Percentiles rank a stretch among this genome's conserved stretches.
Conservation (phyloP, 2,329 filamentous ascomycete genomes). For the Fusarium nygamai region DNA sequence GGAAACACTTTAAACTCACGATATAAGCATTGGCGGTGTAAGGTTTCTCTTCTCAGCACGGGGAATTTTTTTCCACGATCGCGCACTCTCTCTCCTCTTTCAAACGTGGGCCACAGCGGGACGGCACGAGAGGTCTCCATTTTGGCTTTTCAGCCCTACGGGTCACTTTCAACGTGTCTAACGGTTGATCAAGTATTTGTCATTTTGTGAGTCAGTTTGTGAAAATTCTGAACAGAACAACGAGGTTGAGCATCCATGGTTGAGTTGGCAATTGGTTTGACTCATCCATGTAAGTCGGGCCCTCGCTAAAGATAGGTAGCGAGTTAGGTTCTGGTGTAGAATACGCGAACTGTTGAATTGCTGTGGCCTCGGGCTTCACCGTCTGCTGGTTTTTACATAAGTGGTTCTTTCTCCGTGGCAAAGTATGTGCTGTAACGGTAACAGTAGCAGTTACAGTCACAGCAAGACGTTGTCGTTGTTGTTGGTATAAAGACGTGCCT, state of each 20-base stretch:
- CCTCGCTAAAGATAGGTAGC: not conserved
- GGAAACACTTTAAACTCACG: slow-evolving; percentile 8
- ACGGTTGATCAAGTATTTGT: not conserved
- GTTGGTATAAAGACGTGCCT: not conserved
- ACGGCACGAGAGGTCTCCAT: slow-evolving; percentile 9
- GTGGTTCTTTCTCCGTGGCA: slow-evolving; percentile 2
- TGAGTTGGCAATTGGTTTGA: slow-evolving; percentile 9
- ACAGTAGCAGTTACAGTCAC: not conserved
- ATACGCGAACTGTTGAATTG: not conserved
- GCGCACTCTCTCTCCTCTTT: slow-evolving; percentile 4
- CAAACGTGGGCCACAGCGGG: slow-evolving; percentile 19
- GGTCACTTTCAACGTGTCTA: slow-evolving; percentile 1
- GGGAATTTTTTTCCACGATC: not conserved
- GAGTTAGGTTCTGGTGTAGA: not conserved
- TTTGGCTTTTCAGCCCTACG: slow-evolving; percentile 23
- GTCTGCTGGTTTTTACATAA: slow-evolving; percentile 12
- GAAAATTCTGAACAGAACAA: slow-evolving; percentile 1
- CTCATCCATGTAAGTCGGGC: slow-evolving; percentile 17
- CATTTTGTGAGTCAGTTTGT: slow-evolving; percentile 1
- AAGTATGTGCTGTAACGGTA: not conserved
- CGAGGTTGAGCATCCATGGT: not conserved
- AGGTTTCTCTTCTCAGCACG: slow-evolving; percentile 17
- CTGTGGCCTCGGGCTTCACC: slow-evolving; percentile 14
- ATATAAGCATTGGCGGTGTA: slow-evolving; percentile 24
- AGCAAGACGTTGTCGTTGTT: not conserved